Percentiles rank a stretch among this genome's conserved stretches.
Evolutionary conservation across 116 monocot genomes (phyloP).

Genomic region (Iris pallida): DNA sequence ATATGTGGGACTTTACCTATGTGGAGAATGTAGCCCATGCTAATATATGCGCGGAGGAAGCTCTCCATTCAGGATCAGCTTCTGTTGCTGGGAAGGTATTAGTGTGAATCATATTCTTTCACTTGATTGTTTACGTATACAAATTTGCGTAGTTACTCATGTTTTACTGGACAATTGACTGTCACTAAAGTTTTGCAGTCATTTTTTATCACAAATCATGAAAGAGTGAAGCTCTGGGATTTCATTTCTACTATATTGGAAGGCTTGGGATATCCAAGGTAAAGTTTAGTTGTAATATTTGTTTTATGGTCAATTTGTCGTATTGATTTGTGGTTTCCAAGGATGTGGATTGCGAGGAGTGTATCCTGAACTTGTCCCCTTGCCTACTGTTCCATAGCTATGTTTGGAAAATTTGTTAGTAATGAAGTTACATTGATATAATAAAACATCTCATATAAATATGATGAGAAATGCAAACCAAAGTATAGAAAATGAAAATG

Average conservation of each 20-base stretch:
- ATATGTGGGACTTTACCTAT: slow-evolving; percentile 77
- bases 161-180: background rate
- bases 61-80: slow-evolving; percentile 36
- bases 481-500: no score
- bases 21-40: slow-evolving; percentile 90
- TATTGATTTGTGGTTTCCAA: no score
- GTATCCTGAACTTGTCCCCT: no score
- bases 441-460: no score
- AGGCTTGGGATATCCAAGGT: slow-evolving; percentile 89
- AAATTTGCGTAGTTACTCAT: background rate
- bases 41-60: slow-evolving; percentile 61
- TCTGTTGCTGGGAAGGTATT: slow-evolving; percentile 79
- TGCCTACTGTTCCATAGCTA: no score
- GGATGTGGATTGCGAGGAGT: no score
- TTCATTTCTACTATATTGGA: slow-evolving; percentile 59
- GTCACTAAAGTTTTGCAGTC: slow-evolving; percentile 38
- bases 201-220: slow-evolving; percentile 79
- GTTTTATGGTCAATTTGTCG: background rate
- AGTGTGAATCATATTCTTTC: slow-evolving; percentile 3
- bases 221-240: slow-evolving; percentile 57
- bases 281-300: background rate
- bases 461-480: no score
- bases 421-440: no score
- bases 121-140: background rate
- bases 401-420: no score